A percentile compares a stretch with the other conserved stretches of the same genome.
These are phyloP conservation scores for Aspergillus eucalypticola DNA, from an alignment of 2,329 filamentous ascomycete species.

Conservation along the genomic window DNA sequence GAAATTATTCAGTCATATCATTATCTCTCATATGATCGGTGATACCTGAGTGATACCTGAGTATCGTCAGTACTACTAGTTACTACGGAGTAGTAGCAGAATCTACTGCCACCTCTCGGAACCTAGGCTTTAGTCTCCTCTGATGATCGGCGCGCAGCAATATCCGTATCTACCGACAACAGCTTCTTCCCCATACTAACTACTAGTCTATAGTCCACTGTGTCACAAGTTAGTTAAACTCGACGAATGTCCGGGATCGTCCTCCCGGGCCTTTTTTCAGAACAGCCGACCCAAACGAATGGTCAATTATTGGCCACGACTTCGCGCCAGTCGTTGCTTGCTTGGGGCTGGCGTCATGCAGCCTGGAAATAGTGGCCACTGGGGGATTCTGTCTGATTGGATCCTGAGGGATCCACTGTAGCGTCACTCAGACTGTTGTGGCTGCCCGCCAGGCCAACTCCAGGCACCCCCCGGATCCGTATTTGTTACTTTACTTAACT, in stretches of 20 bases:
- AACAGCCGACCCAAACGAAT: slow-evolving; percentile 10
- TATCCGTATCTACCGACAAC: background rate
- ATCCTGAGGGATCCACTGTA: slow-evolving; percentile 16
- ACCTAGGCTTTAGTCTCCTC: background rate
- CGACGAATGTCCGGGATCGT: slow-evolving; percentile 3
- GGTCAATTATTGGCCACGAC: slow-evolving; percentile 28
- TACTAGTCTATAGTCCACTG: background rate
- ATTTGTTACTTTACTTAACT: no score
- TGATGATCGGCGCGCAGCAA: background rate
- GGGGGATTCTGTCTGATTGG: slow-evolving; percentile 24
- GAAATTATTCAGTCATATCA: no score
- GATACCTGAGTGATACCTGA: slow-evolving; percentile 6
- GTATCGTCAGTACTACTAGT: background rate
- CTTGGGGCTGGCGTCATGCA: slow-evolving; percentile 37
- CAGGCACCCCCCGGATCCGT: slow-evolving; percentile 16
- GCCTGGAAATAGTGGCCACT: slow-evolving; percentile 30
- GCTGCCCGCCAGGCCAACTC: background rate
- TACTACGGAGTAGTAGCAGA: no score
- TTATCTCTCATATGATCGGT: background rate
- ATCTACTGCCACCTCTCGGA: background rate
- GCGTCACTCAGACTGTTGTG: slow-evolving; percentile 18
- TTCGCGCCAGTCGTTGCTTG: slow-evolving; percentile 24
- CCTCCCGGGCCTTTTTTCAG: slow-evolving; percentile 12
- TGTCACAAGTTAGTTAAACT: no score
- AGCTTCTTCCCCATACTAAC: slow-evolving; percentile 4